Percentiles rank a stretch among this genome's conserved stretches.
Evolutionary conservation across 1,139 yeast species (phyloP).

Genomic region (Blastobotrys ciferrii): DNA sequence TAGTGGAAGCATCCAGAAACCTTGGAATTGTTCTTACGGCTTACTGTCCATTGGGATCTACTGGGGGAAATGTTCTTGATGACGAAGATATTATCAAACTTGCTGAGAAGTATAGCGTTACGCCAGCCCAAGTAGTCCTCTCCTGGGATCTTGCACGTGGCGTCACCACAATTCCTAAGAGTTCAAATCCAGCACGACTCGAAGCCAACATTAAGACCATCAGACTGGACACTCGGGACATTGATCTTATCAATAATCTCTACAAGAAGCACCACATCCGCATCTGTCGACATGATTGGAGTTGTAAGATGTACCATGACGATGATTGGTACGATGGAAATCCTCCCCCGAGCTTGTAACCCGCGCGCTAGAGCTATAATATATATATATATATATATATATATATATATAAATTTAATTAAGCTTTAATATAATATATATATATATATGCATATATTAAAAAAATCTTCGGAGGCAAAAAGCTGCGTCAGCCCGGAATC

Average conservation of each 20-base stretch:
- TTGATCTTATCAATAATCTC: background rate
- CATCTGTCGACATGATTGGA: background rate
- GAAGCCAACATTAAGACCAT: background rate
- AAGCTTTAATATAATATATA: too few species aligned
- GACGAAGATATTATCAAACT: background rate
- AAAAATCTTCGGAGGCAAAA: too few species aligned
- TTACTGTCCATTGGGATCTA: background rate
- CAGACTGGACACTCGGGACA: background rate
- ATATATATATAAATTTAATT: constrained; percentile 3
- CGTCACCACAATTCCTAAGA: background rate
- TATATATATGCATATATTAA: too few species aligned
- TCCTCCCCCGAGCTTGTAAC: background rate
- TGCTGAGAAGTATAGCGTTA: constrained; percentile 49
- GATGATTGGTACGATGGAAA: background rate
- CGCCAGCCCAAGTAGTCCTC: constrained; percentile 47
- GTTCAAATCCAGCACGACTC: background rate
- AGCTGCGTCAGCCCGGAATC: too few species aligned
- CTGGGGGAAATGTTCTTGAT: background rate
- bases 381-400: background rate
- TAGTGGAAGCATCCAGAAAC: background rate
- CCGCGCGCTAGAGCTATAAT: too few species aligned
- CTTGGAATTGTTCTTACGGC: background rate
- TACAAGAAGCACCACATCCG: background rate
- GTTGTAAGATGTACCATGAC: background rate
- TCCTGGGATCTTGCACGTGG: background rate